A percentile compares a stretch with the other conserved stretches of the same genome.
Evolutionary conservation across 495 filamentous ascomycete genomes (phyloP).

Genomic region (Trichoderma reesei): DNA sequence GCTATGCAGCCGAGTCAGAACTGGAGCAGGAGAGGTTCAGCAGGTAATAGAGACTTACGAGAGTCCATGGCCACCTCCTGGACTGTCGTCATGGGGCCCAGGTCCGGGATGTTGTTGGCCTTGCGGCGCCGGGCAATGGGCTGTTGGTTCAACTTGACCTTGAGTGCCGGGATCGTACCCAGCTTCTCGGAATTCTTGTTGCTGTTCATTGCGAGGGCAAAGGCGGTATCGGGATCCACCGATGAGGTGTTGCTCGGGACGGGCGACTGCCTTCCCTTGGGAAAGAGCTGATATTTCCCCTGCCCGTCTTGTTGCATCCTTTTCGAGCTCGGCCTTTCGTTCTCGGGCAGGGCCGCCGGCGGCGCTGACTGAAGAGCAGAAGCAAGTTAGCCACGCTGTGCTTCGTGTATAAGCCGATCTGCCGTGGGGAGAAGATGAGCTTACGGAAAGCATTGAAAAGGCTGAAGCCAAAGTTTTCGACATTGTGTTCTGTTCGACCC

Average conservation of each 20-base stretch:
- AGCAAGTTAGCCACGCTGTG: no score
- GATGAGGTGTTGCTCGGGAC: constrained; percentile 27
- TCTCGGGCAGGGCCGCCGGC: constrained; percentile 14
- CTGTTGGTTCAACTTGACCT: constrained; percentile 43
- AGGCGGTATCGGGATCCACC: constrained; percentile 42
- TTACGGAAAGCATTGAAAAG: constrained; percentile 13
- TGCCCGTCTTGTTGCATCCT: constrained; percentile 42
- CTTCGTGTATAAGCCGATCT: neutral
- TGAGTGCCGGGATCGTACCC: constrained; percentile 28
- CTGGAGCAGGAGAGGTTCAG: neutral
- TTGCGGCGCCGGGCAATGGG: constrained; percentile 48
- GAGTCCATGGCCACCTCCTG: constrained; percentile 62
- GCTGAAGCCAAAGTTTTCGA: constrained; percentile 25
- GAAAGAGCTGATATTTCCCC: constrained; percentile 45
- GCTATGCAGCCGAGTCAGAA: constrained; percentile 37
- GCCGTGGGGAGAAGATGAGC: neutral
- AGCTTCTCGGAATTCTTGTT: constrained; percentile 35
- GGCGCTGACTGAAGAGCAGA: constrained; percentile 14
- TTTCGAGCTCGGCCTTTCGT: constrained; percentile 38
- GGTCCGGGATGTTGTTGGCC: constrained; percentile 51
- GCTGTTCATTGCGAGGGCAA: constrained; percentile 36
- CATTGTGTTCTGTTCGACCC: constrained; percentile 17
- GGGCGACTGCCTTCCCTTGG: constrained; percentile 33
- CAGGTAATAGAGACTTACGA: constrained; percentile 45
- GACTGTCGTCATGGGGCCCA: constrained; percentile 58